Base-by-base conservation (phyloP, 495 filamentous ascomycete genomes). In the Penicillium psychrofluorescens region DNA sequence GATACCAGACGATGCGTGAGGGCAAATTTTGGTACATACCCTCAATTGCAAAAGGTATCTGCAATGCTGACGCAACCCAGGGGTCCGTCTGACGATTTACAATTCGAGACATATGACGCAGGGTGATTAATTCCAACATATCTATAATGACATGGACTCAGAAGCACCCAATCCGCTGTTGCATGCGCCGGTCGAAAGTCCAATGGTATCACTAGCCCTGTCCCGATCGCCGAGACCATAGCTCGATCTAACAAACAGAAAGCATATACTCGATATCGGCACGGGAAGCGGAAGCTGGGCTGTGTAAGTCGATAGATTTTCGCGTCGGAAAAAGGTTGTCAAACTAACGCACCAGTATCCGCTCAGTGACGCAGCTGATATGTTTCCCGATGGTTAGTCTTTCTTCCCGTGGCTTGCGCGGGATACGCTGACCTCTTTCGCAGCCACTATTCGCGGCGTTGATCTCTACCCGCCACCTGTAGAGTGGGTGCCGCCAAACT, bases 401-500 rank as follows among this genome's bases (percentile, higher is more conserved):
- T 10, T 9, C 35, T 29, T 3, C 8, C 28, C 48, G 44, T 13
- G 38, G 27, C 14, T 36, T 38, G 32, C 5, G 32, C 22, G 3
- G 22, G 22, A 22, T 22, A 22, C 22, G n/a, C 32, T 34, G n/a
- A 34, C 4, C 22, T 22, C 32, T 10, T 7, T 7, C n/a, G 32
- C 32, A 51, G 49, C 53, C 10, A 56, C 45, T 11, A 53, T 59
- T n/a, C 46, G 56, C 13, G 56, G 56, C 1, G 53, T 59, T 6
- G 56, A 59, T 29, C 41, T 59, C 1, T 59, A 50, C 53, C 55
- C 7, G 32, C 55, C 53, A 0, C 55, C 54, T 7, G 38, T 59
- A 1, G 41, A 28, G 2, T 59, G 50, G 54, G 47, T 63, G 8
- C 60, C 63, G 0, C 62, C 63, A 10, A 67, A 67, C 40, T 61